Base-by-base conservation (phyloP, 2,329 filamentous ascomycete species). In the Trichoderma sp. region DNA sequence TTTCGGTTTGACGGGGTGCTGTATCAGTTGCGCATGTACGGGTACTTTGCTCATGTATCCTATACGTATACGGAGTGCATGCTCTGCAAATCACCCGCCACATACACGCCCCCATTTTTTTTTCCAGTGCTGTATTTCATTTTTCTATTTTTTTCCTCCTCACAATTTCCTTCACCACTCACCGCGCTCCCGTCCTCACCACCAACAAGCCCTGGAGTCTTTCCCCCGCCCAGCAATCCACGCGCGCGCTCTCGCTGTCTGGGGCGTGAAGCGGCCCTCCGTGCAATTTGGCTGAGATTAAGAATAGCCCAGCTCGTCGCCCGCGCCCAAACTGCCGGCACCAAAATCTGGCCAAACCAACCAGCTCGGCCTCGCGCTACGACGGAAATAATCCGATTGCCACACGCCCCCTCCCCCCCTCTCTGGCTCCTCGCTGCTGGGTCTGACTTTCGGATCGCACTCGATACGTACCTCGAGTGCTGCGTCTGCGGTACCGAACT, bases 331-430 rank as follows among this genome's bases (percentile, higher is more conserved):
- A 59, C 64, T 46, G 64, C 54, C 64, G 64, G 64, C 63, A 43
- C 54, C 52, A 46, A 59, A 37, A 30, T 43, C 51, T 66, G 28
- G 56, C 7, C 39, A 61, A 30, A 46, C 30, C 43, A 34, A 24
- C 55, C 32, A 49, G 43, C 56, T 65, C 59, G 34, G 14, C 39
- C 39, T 69, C 56, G 68, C 68, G 43, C 68, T 69, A 75, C 73
- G 65, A 75, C 74, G 74, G 75, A 78, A 78, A 78, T 75, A 77
- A 73, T 72, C 77, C 76, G 75, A 78, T 75, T 77, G 59, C 70
- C 70, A 71, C 71, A 71, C 71, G 26, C 73, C 73, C 68, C 74
- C 70, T n/a, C 71, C 34, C 59, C 68, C 72, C 2, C 10, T 13
- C n/a, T 74, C 71, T 59, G 26, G 26, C 72, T 71, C 72, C 64